Evolutionary conservation across 768 basidiomycete genomes (phyloP).

Genomic region (Podaxis pistillaris): DNA sequence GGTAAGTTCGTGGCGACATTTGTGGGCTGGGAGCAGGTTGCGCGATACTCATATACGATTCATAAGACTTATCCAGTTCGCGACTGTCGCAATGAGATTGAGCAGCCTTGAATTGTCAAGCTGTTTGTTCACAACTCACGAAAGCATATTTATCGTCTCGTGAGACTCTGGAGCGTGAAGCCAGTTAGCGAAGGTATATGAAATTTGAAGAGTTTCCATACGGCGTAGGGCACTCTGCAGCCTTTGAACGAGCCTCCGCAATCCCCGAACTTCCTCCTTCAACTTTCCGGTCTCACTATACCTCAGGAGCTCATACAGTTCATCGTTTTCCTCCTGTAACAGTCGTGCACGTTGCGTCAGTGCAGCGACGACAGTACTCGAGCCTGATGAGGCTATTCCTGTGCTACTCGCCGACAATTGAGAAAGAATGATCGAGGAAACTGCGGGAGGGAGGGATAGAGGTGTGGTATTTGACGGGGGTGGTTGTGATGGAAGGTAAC

Average conservation of each 20-base stretch:
- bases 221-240: constrained; percentile 79
- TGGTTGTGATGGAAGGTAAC: constrained; percentile 61
- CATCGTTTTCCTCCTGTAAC: constrained; percentile 86
- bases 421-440: constrained; percentile 67
- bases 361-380: constrained; percentile 65
- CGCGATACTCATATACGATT: constrained; percentile 42
- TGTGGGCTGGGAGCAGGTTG: constrained; percentile 16
- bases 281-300: constrained; percentile 75
- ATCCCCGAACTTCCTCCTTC: constrained; percentile 76
- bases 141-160: constrained; percentile 62
- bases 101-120: constrained; percentile 16
- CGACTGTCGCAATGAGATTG: constrained; percentile 39
- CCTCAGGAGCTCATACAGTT: constrained; percentile 74
- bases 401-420: constrained; percentile 51
- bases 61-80: constrained; percentile 77
- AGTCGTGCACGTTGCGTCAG: constrained; percentile 70
- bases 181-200: constrained; percentile 14
- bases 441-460: constrained; percentile 67
- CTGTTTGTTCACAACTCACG: constrained; percentile 48
- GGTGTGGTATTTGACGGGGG: constrained; percentile 57
- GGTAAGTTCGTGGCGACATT: constrained; percentile 36
- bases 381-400: constrained; percentile 30
- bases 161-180: constrained; percentile 62
- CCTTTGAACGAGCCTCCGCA: constrained; percentile 64
- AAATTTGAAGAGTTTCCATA: constrained; percentile 26